Evolutionary conservation across 2,329 filamentous ascomycete species (phyloP), one percentile per base, ranked within the genome.

Genomic region (Fusarium tricinctum): DNA sequence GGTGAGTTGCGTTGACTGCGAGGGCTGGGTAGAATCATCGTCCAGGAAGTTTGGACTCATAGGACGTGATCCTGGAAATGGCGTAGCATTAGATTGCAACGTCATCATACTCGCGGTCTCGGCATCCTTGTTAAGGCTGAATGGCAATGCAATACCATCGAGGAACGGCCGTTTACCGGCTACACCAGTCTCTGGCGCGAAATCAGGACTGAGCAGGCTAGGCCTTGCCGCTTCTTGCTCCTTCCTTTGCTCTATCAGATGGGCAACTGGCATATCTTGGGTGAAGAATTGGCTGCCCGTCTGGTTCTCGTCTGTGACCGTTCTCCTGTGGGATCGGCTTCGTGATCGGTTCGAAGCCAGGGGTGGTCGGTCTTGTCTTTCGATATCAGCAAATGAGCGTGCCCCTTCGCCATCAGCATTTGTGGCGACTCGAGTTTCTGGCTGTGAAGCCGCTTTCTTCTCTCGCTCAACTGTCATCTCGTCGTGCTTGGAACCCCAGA

Each of bases 401-500:
- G 83, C 81, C 3, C 82, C 82, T 40, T 81, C 73, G 2, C 81
- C 83, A 35, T 86, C 81, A 4, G 73, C 77, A 3, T 74, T 76
- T 6, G 78, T 80, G 2, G 81, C 80, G 43, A 74, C 69, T 26
- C 73, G 69, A 2, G 68, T 58, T 19, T 74, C 75, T 3, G 76
- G 73, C 26, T 77, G 72, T 58, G 79, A 78, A 3, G 84, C 82
- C 1, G 84, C 84, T 66, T 84, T 83, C 52, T 85, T 77, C 75
- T 90, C 87, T 5, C 87, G 81, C 46, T 83, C 81, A 5, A 97
- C 84, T 0, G 91, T 92, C 65, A 85, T 85, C 77, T 95, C 87
- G 75, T 98, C 96, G 75, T 97, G 93, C 76, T 92, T 97, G 45
- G 91, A 94, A 15, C 93, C 94, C 92, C 94, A 97, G 2, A 91